Evolutionary conservation across 805 yeast genomes (phyloP), one percentile per base, ranked within the genome.

Genomic region (Kurtzmaniella cleridarum): DNA sequence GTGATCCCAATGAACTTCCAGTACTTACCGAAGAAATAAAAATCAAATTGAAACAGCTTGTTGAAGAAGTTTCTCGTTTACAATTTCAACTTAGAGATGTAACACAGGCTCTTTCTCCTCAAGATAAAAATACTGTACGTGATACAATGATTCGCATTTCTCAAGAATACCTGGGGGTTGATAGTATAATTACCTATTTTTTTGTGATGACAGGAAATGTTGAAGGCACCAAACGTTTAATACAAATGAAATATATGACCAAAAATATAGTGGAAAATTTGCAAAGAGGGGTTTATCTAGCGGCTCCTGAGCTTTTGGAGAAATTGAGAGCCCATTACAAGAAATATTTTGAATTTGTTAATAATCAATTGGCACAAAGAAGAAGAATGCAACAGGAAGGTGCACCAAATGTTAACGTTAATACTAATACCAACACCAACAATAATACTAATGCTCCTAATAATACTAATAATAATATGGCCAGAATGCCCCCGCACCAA

Each of bases 211-310:
- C 95, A 1, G 79, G 81, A 49, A 84, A 84, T 56, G 74, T 71
- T 35, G 85, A 80, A 36, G 90, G 86, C 8, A 83, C 95, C 1
- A 79, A 78, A 51, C 76, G 85, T 48, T 73, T 89, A 42, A 71
- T 89, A 43, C 90, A 84, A 54, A 77, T 85, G 71, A 81, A 87
- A 59, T 73, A 79, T 43, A 81, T 87, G 81, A 79, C 86, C 32
- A 81, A 79, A 51, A 84, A 81, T 54, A 84, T 87, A 43, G 62
- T 81, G 48, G 93, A 86, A 37, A 79, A 76, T 34, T 66, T 87
- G 47, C 75, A 79, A 41, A 70, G 77, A 45, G 82, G 82, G 3
- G 66, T 73, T 16, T 87, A 74, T 52, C 75, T 80, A 45, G 90
- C 90, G 1, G 76, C 78, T n/a, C 83, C 84, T 12, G 86, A 79